A percentile compares a stretch with the other conserved stretches of the same genome.
phyloP scores from a whole-genome alignment of 495 filamentous ascomycete species.

The Beverwykella pulmonaria region DNA sequence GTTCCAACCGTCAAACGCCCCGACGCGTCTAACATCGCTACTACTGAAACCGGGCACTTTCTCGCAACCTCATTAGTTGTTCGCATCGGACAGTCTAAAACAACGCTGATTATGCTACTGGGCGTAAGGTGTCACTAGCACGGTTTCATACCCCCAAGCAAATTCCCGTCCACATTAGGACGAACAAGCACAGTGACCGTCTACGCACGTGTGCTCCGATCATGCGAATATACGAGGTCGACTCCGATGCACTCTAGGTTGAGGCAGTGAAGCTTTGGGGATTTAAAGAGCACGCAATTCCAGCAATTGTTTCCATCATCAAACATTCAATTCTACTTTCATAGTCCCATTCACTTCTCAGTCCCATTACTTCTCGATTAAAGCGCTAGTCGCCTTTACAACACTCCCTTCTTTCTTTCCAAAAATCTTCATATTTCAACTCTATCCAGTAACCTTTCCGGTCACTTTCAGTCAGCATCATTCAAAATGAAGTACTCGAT shows the following conservation, averaged over 20 bases:
- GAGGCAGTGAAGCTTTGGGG: background rate
- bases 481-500: background rate
- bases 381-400: too few species aligned
- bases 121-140: background rate
- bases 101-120: background rate
- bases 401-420: background rate
- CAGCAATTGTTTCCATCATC: conserved; percentile 1
- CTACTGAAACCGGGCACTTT: background rate
- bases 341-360: background rate
- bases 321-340: background rate
- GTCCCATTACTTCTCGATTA: too few species aligned
- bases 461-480: background rate
- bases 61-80: background rate
- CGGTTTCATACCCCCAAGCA: background rate
- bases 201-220: background rate
- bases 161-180: background rate
- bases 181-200: background rate
- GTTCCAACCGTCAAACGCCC: background rate
- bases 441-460: too few species aligned
- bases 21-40: background rate
- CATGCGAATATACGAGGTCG: background rate
- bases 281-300: conserved; percentile 4
- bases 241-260: background rate
- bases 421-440: background rate
- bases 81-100: background rate